These are phyloP conservation scores for Apiotrichum akiyoshidainum DNA, from an alignment of 1,284 basidiomycete species.

Conservation along the genomic window DNA sequence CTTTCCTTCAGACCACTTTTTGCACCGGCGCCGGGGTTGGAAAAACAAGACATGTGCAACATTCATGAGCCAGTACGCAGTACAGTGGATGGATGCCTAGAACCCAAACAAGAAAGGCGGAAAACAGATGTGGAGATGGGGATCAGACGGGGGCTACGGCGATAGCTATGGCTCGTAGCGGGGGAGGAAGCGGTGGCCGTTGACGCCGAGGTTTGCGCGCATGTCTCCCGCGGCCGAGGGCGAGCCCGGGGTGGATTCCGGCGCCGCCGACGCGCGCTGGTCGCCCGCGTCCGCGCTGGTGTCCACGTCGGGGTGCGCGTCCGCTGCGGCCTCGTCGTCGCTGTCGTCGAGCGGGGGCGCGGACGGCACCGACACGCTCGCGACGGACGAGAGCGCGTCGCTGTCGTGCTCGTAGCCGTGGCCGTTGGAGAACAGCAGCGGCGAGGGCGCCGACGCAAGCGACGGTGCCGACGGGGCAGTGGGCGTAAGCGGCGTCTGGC, in stretches of 20 bases:
- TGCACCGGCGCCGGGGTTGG: too few relatives aligned
- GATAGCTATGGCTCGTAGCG: conserved; percentile 14
- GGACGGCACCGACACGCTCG: conserved; percentile 10
- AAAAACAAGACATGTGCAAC: conserved; percentile 6
- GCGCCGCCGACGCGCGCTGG: too few relatives aligned
- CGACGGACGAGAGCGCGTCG: neutral
- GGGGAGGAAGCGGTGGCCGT: conserved; percentile 15
- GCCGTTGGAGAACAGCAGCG: too few relatives aligned
- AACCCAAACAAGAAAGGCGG: neutral
- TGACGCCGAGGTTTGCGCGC: conserved; percentile 12
- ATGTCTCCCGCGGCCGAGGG: conserved; percentile 1
- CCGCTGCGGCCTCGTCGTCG: neutral
- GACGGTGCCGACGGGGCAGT: conserved; percentile 1
- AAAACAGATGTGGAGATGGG: neutral
- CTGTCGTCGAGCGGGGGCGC: conserved; percentile 19
- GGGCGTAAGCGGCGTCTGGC: neutral
- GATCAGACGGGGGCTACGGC: neutral
- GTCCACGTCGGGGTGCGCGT: too few relatives aligned
- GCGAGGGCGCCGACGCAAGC: neutral
- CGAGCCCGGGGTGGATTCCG: too few relatives aligned
- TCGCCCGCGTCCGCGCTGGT: too few relatives aligned
- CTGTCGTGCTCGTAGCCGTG: too few relatives aligned
- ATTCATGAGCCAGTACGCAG: conserved; percentile 2
- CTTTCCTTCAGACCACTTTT: too few relatives aligned
- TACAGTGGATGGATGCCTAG: conserved; percentile 3